Evolutionary conservation across 768 basidiomycete genomes (phyloP), one percentile per base, ranked within the genome.

Genomic region (Lenzites betulinus): DNA sequence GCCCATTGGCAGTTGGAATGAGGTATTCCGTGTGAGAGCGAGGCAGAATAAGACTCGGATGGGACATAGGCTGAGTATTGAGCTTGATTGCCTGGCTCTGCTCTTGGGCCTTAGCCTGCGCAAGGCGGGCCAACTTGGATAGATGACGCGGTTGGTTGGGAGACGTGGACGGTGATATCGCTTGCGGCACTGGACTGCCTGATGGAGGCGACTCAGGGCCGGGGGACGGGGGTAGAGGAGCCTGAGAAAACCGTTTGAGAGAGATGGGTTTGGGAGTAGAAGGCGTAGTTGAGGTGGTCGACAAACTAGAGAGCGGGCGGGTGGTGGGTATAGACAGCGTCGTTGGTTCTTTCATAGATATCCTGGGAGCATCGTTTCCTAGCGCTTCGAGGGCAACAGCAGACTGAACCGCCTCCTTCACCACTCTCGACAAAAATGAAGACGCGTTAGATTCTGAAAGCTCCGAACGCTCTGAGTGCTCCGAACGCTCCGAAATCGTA

Each of bases 1-100:
- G 75, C 0, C 90, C 89, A 67, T 92, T 92, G n/a, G 88, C 88
- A 46, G 88, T 90, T 1, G 91, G 90, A 16, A 83, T 88, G 12
- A 91, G 74, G 69, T 87, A 89, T 68, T 91, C 85, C 7, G 90
- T 92, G 51, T 73, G 83, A 48, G 81, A 64, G 47, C 72, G 75
- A n/a, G 79, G 80, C 55, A 83, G 72, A 8, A 74, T 66, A 2
- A 73, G 54, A 4, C 66, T 65, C 2, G 69, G 64, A 20, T 54
- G 57, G 9, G 56, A 58, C 2, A 55, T 23, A 12, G 53, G 57
- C 33, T 67, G 73, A 1, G 73, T 60, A 51, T 69, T 72, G 16
- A 69, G 67, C 63, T 63, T 63, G 51, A 67, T 69, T 18, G 70
- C 67, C 62, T 64, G 63, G 49, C 65, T 64, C 35, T 63, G 61